Conservation (phyloP, 2,329 filamentous ascomycete species). For the Knufia fluminis region DNA sequence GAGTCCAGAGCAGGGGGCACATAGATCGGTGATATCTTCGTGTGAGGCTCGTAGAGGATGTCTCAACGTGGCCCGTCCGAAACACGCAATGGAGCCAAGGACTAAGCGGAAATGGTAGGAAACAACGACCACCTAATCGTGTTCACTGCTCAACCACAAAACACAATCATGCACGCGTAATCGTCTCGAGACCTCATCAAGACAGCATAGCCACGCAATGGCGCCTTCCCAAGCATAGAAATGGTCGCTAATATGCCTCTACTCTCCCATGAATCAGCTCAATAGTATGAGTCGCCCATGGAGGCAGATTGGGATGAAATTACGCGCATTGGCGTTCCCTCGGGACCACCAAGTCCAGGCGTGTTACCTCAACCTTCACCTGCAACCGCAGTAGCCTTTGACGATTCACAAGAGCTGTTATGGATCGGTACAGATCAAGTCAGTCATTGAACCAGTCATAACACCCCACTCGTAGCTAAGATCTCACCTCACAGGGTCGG, state of each 20-base stretch:
- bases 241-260: conserved; percentile 8
- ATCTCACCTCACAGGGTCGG: conserved; percentile 53
- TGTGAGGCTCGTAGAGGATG: too few relatives aligned
- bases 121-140: not conserved
- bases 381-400: conserved; percentile 76
- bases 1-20: not conserved
- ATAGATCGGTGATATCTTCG: too few relatives aligned
- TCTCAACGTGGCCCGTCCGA: too few relatives aligned
- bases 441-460: conserved; percentile 29
- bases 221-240: not conserved
- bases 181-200: not conserved
- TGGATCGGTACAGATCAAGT: conserved; percentile 92
- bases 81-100: not conserved
- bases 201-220: not conserved
- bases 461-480: not conserved
- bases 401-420: conserved; percentile 76
- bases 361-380: conserved; percentile 51
- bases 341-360: conserved; percentile 41
- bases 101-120: not conserved
- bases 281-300: conserved; percentile 26
- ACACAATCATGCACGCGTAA: not conserved
- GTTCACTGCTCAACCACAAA: not conserved
- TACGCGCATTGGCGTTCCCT: conserved; percentile 69
- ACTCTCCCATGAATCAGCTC: conserved; percentile 10
- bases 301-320: conserved; percentile 54